These are phyloP conservation scores for Capsicum baccatum DNA, from an alignment of 257 asterid species.

Conservation along the genomic window DNA sequence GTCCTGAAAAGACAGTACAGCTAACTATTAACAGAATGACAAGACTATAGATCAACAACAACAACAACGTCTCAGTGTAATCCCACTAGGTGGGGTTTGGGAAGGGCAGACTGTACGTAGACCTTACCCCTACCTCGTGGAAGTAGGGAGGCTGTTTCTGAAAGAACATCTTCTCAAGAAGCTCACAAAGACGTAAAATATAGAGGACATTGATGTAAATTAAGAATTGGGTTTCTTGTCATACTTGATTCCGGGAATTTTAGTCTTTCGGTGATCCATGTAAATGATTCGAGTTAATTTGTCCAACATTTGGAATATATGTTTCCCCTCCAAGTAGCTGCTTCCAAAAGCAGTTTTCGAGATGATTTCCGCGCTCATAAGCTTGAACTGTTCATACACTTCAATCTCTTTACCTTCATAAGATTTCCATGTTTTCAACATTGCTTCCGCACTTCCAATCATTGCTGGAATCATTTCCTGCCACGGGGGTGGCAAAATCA, in stretches of 20 bases:
- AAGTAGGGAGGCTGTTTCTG: too few species aligned
- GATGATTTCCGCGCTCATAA: conserved; percentile 58
- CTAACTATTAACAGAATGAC: conserved; percentile 3
- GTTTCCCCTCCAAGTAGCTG: conserved; percentile 65
- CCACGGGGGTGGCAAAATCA: too few species aligned
- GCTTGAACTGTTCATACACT: conserved; percentile 56
- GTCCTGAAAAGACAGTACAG: conserved; percentile 38
- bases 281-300: conserved; percentile 46
- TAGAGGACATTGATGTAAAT: neutral
- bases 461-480: conserved; percentile 59
- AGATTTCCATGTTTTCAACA: conserved; percentile 62
- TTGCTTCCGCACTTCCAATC: conserved; percentile 53
- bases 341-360: conserved; percentile 78
- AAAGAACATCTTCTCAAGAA: too few species aligned
- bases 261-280: conserved; percentile 43
- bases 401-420: conserved; percentile 56
- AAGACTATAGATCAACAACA: neutral
- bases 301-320: conserved; percentile 65
- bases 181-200: too few species aligned
- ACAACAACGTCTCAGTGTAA: too few species aligned
- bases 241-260: conserved; percentile 55
- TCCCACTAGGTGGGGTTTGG: too few species aligned
- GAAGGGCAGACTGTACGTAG: too few species aligned
- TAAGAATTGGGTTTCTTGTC: neutral
- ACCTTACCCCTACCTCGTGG: too few species aligned